Evolutionary conservation across 192 early-diverging fungal species (phyloP).

Genomic region (Phycomyces nitens): DNA sequence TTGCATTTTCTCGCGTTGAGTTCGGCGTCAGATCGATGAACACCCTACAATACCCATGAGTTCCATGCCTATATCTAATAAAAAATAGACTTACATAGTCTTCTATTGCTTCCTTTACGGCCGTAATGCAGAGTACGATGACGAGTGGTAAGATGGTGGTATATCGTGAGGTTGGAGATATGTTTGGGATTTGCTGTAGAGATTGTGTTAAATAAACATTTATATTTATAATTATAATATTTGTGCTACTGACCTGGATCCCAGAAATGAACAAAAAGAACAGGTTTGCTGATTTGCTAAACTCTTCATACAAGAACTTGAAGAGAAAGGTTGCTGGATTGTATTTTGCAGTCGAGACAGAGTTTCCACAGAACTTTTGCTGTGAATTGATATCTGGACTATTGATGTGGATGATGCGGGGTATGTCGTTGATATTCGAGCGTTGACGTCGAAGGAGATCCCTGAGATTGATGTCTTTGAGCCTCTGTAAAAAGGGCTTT

Average conservation of each 20-base stretch:
- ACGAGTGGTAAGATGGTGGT: slow-evolving; percentile 78
- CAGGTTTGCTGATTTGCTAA: slow-evolving; percentile 96
- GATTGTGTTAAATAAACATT: no score
- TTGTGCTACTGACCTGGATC: slow-evolving; percentile 64
- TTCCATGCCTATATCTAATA: not conserved
- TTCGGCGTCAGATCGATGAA: slow-evolving; percentile 75
- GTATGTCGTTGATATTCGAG: slow-evolving; percentile 10
- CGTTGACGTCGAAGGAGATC: not conserved
- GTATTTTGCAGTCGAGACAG: slow-evolving; percentile 97
- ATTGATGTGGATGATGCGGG: slow-evolving; percentile 85
- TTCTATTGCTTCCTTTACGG: slow-evolving; percentile 87
- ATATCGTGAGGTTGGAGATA: slow-evolving; percentile 89
- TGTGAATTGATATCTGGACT: slow-evolving; percentile 70
- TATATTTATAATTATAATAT: no score
- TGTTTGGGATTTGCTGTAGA: slow-evolving; percentile 83
- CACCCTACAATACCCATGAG: slow-evolving; percentile 43
- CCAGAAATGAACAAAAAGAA: slow-evolving; percentile 97
- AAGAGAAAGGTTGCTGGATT: slow-evolving; percentile 88
- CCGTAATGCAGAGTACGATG: slow-evolving; percentile 80
- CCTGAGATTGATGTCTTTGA: slow-evolving; percentile 3
- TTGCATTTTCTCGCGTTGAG: slow-evolving; percentile 66
- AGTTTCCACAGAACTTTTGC: slow-evolving; percentile 82
- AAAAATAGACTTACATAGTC: slow-evolving; percentile 51
- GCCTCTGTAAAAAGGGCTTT: not conserved
- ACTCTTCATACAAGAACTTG: slow-evolving; percentile 95